Conservation (phyloP, 1,284 basidiomycete species). For the Pyrrhoderma lamaoense region DNA sequence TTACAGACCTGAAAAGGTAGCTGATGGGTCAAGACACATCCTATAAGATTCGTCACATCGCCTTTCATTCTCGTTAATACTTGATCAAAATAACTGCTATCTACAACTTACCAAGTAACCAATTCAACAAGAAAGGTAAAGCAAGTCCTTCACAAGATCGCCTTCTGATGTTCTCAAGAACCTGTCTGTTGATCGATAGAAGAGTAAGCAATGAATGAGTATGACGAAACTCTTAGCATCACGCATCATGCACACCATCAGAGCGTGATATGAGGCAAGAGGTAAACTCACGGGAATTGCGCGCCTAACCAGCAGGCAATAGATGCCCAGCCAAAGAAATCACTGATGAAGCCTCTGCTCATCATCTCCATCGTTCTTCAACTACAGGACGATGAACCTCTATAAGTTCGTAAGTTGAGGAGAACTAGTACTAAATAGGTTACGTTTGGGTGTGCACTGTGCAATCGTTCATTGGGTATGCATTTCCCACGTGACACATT, state of each 20-base stretch:
- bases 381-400: conserved; percentile 1
- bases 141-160: conserved; percentile 83
- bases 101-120: conserved; percentile 67
- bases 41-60: conserved; percentile 84
- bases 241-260: conserved; percentile 1
- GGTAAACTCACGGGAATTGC: conserved; percentile 75
- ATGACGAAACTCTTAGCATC: conserved; percentile 4
- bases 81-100: neutral
- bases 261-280: conserved; percentile 17
- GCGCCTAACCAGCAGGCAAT: conserved; percentile 88
- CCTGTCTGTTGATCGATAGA: conserved; percentile 47
- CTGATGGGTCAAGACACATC: conserved; percentile 85
- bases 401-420: no score
- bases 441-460: no score
- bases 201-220: neutral
- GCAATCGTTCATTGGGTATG: no score
- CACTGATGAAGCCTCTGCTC: conserved; percentile 26
- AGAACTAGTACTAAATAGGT: no score
- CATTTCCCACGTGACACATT: no score
- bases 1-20: conserved; percentile 83
- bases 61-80: conserved; percentile 38
- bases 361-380: conserved; percentile 6
- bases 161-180: conserved; percentile 69
- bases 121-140: conserved; percentile 84
- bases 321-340: conserved; percentile 63